Conservation (phyloP, 2,329 filamentous ascomycete genomes). For the Chaetomium olivaceum region DNA sequence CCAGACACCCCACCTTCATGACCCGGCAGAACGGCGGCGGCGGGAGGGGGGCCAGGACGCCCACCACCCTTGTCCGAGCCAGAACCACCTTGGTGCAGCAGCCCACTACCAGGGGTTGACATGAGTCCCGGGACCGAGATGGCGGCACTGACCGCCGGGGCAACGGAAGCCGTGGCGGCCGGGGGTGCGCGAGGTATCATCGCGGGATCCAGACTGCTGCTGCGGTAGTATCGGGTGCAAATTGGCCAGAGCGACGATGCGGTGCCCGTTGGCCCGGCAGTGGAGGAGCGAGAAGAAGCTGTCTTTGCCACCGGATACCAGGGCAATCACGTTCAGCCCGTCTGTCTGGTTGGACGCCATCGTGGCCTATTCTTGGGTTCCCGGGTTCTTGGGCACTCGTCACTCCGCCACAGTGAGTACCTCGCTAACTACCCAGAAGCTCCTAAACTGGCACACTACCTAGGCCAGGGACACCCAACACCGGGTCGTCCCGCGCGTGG, state of each 20-base stretch:
- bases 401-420: background rate
- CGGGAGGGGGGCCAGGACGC: background rate
- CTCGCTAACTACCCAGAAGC: background rate
- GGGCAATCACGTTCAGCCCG: constrained; percentile 75
- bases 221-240: constrained; percentile 59
- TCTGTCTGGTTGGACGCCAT: constrained; percentile 24
- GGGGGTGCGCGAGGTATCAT: constrained; percentile 12
- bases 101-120: constrained; percentile 14
- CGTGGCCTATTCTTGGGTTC: background rate
- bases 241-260: constrained; percentile 85
- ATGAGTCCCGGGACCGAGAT: constrained; percentile 18
- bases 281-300: constrained; percentile 92
- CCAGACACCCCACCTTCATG: constrained; percentile 17
- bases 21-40: constrained; percentile 16
- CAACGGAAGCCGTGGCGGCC: constrained; percentile 13
- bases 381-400: background rate
- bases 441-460: background rate
- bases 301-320: constrained; percentile 96
- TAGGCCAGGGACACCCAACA: background rate
- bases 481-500: constrained; percentile 19
- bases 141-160: constrained; percentile 25
- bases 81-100: background rate
- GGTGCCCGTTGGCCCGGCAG: constrained; percentile 82
- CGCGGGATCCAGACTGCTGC: background rate
- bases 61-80: constrained; percentile 14